Conservation (phyloP, 129 eudicot genomes). For the Saposhnikovia divaricata region DNA sequence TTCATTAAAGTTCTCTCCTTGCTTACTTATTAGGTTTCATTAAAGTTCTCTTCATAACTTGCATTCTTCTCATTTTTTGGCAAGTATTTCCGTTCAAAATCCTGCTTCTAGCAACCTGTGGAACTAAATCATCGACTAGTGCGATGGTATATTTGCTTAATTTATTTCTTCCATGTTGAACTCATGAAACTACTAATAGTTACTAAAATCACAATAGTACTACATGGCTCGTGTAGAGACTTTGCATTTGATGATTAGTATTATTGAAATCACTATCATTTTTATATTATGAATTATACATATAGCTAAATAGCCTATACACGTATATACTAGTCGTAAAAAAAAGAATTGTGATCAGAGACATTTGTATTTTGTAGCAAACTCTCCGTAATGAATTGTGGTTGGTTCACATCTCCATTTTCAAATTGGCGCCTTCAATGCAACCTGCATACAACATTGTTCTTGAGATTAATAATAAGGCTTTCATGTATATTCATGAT, state of each 20-base stretch:
- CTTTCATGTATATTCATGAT: neutral
- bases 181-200: neutral
- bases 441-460: constrained; percentile 34
- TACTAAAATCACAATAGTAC: neutral
- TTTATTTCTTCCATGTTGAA: neutral
- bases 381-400: constrained; percentile 16
- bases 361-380: constrained; percentile 24
- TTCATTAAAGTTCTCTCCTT: neutral
- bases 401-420: constrained; percentile 58
- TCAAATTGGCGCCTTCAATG: constrained; percentile 40
- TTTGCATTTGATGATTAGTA: neutral
- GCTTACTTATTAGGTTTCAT: neutral
- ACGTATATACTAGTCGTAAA: constrained; percentile 29
- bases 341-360: constrained; percentile 23
- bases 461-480: neutral
- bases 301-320: constrained; percentile 37
- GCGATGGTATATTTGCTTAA: no score
- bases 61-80: neutral
- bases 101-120: neutral
- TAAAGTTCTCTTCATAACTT: neutral
- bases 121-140: neutral
- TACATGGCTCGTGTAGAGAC: neutral
- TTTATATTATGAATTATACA: constrained; percentile 15
- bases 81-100: neutral
- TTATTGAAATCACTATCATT: neutral